Evolutionary conservation across 2,329 filamentous ascomycete genomes (phyloP).

Genomic region (Albophoma yamanashiensis): DNA sequence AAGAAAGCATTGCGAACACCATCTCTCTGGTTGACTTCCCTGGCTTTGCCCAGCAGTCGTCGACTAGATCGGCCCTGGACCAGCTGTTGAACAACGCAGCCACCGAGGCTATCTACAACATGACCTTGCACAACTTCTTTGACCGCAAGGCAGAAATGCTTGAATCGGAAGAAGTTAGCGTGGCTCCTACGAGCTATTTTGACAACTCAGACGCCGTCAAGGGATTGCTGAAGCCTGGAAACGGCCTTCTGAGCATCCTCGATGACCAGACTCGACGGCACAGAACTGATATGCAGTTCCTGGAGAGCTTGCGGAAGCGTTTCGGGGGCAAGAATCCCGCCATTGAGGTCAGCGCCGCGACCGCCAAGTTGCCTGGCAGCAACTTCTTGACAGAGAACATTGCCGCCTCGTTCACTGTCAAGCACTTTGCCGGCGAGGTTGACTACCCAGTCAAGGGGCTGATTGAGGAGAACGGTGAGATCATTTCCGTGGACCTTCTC

Average conservation of each 20-base stretch:
- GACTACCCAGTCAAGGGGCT: conserved; percentile 84
- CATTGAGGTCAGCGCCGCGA: conserved; percentile 67
- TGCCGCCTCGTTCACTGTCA: conserved; percentile 75
- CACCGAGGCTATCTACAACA: conserved; percentile 83
- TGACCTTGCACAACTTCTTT: conserved; percentile 92
- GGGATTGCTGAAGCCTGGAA: conserved; percentile 82
- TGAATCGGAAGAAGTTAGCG: conserved; percentile 84
- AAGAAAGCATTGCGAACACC: conserved; percentile 86
- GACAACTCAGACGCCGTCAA: conserved; percentile 94
- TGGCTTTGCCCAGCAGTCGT: conserved; percentile 75
- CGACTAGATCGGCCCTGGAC: conserved; percentile 78
- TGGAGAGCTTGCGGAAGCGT: conserved; percentile 83
- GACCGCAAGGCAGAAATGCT: conserved; percentile 87
- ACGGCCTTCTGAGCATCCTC: conserved; percentile 85
- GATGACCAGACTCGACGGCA: conserved; percentile 92
- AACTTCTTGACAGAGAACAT: conserved; percentile 82
- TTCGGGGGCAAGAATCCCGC: conserved; percentile 93
- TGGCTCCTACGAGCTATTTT: conserved; percentile 90
- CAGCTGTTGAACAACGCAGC: conserved; percentile 93
- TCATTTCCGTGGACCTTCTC: conserved; percentile 91
- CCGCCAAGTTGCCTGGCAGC: conserved; percentile 69
- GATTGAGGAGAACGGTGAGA: conserved; percentile 90
- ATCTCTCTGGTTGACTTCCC: conserved; percentile 95
- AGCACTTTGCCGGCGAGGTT: conserved; percentile 92
- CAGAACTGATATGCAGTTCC: conserved; percentile 76